Evolutionary conservation across 192 early-diverging fungal genomes (phyloP), one percentile per base, ranked within the genome.

Genomic region (Rhizophagus prolifer): DNA sequence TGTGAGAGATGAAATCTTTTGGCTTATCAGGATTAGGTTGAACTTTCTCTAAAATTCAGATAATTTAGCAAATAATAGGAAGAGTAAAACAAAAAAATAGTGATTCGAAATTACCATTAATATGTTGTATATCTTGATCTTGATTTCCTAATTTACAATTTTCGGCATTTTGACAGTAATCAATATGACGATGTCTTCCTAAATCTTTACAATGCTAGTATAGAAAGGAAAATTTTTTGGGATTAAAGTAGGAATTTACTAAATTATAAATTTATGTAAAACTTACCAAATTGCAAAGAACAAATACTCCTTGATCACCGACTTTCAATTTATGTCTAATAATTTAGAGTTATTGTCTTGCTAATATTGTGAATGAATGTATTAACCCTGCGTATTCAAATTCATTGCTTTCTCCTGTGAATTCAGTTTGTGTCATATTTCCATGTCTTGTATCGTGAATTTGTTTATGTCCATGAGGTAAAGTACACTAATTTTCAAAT

Each of bases 181-280:
- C 78, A 31, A 79, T 67, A 75, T 79, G 78, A 12, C 71, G 41
- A 66, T 79, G 78, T 12, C 70, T 19, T 6, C 63, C 72, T 74
- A 26, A 26, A 34, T 76, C 62, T 76, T 76, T 64, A 38, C 75
- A 76, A 36, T 61, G 30, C 64, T 72, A 50, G 23, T 16, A 63
- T 30, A 14, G 34, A 38, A 41, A 36, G 13, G 5, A 67, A 44
- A 67, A 2, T 12, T 10, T 38, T 16, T n/a, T 1, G 31, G 19
- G n/a, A 28, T 26, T 26, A 16, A 31, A 25, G 41, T 44, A 44
- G 9, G 1, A 44, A 44, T 44, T 60, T 38, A 31, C n/a, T 60
- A 19, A 72, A 10, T 72, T 12, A 38, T 19, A 58, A 25, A 60
- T 25, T 10, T 6, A 25, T 12, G 1, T 21, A 19, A 44, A 26